Base-by-base conservation (phyloP, 78 protist species). In the Dictyostelium purpureum region DNA sequence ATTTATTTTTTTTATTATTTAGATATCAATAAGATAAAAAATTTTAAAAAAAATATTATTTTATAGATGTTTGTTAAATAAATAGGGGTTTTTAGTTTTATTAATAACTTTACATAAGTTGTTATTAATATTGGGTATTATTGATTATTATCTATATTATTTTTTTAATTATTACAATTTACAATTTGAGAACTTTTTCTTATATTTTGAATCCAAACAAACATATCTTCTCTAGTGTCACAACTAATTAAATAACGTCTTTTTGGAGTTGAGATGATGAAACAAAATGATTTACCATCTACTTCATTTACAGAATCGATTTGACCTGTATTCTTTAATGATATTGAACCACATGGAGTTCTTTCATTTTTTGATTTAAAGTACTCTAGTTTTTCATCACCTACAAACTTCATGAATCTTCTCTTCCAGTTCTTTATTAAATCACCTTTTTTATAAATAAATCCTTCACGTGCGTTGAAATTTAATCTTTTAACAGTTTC, bases 211-310 rank as follows among this genome's bases (percentile, higher is more conserved):
- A 85, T 85, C 92, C 81, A 73, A 43, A 63, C 18, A 49, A 85
- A 73, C 80, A 85, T 59, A 19, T 85, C 81, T 28, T 70, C 82
- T n/a, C 79, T 59, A 40, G 45, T 73, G 24, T 47, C 66, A 61
- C 92, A 73, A 21, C 82, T 51, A 33, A 85, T 73, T 54, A 85
- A 26, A 26, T 45, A 85, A 4, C 82, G 31, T 47, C 92, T n/a
- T 35, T 85, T 85, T 26, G 92, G 92, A n/a, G 92, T 85, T 16
- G 92, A 85, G 61, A 85, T 47, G 12, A 85, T 85, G 16, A 85
- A 85, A 61, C 91, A 85, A 38, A 42, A 66, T 16, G 80, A 26
- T 45, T 76, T 75, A 28, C 66, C 52, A 52, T 85, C 92, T 4
- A 85, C 80, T 35, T 85, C 82, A 4, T 49, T 45, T 14, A 85